Evolutionary conservation across 495 filamentous ascomycete genomes (phyloP).

Genomic region (Astrocystis sublimbata): DNA sequence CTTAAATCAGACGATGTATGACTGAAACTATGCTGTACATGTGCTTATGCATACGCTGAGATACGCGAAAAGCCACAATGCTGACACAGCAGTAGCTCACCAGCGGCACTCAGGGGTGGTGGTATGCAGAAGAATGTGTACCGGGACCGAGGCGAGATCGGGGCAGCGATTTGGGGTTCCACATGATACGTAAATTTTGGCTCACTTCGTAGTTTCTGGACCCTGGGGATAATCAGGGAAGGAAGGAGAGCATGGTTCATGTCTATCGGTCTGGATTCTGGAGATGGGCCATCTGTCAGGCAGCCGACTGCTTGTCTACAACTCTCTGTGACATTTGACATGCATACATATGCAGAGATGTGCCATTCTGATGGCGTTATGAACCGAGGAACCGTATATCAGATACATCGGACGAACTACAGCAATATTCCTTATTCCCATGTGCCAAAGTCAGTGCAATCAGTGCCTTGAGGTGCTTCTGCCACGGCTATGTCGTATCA

Average conservation of each 20-base stretch:
- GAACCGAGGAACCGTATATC: too few species aligned
- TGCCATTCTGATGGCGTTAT: too few species aligned
- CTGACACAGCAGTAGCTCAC: background rate
- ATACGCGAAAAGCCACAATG: constrained; percentile 6
- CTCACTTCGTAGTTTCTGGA: background rate
- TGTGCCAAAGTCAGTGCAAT: background rate
- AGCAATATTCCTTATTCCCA: background rate
- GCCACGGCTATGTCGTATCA: background rate
- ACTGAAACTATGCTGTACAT: background rate
- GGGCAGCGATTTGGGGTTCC: background rate
- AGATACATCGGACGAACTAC: background rate
- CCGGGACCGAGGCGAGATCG: constrained; percentile 15
- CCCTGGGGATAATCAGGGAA: constrained; percentile 3
- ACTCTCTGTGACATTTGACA: background rate
- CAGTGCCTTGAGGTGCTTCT: background rate
- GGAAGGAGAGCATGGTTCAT: constrained; percentile 10
- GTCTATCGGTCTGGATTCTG: background rate
- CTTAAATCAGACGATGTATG: background rate
- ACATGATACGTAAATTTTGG: background rate
- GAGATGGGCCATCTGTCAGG: background rate
- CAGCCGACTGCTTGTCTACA: background rate
- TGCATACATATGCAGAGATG: background rate
- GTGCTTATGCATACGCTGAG: background rate
- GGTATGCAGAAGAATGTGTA: background rate
- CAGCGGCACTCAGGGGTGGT: constrained; percentile 2